Conservation (phyloP, 495 filamentous ascomycete species). For the Neurospora africana region DNA sequence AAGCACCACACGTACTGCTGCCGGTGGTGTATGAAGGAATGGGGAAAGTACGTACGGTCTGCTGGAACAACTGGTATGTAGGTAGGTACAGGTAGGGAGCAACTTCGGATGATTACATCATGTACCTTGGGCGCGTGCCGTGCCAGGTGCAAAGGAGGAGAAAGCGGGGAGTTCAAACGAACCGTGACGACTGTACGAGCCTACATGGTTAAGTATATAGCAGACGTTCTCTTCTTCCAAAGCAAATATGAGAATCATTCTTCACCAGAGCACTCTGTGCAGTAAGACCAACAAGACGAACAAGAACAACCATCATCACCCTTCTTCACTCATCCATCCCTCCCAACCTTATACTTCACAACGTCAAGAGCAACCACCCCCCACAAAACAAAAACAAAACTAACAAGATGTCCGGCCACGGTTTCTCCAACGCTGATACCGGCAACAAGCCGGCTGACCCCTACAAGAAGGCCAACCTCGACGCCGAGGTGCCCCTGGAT, state of each 20-base stretch:
- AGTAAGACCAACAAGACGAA: not conserved
- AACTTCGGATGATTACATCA: not conserved
- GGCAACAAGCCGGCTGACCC: slow-evolving; percentile 56
- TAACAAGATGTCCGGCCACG: slow-evolving; percentile 18
- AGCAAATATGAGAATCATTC: not conserved
- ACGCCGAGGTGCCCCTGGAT: slow-evolving; percentile 48
- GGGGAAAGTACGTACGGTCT: not conserved
- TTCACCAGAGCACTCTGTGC: not conserved
- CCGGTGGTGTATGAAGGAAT: not conserved
- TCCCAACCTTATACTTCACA: not conserved
- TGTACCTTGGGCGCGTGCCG: too few relatives aligned
- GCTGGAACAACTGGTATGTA: not conserved
- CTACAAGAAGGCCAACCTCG: slow-evolving; percentile 64
- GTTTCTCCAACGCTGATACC: slow-evolving; percentile 49
- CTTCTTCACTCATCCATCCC: not conserved
- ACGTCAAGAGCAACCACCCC: not conserved
- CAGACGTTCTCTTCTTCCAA: not conserved
- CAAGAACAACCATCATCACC: not conserved
- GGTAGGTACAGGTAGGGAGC: too few relatives aligned
- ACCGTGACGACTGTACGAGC: not conserved
- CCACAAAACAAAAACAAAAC: not conserved
- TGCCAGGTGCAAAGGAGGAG: too few relatives aligned
- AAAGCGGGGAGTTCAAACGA: not conserved
- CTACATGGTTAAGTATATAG: not conserved
- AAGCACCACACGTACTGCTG: not conserved